Percentiles rank a stretch among this genome's conserved stretches.
These are phyloP conservation scores for Avena sativa DNA, from an alignment of 176 grass and related monocot species.

Conservation along the genomic window DNA sequence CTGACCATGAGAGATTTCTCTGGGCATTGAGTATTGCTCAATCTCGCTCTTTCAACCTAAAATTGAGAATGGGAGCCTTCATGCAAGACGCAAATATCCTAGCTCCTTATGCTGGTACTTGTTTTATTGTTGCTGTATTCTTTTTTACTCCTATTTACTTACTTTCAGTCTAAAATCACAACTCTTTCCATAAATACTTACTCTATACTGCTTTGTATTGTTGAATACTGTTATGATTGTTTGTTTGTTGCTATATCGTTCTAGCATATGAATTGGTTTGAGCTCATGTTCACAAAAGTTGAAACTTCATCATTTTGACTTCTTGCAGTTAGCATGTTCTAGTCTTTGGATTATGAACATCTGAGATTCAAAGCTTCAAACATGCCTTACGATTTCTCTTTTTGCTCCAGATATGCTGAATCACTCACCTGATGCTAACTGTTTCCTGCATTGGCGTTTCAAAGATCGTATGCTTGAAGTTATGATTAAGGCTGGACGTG, in stretches of 20 bases:
- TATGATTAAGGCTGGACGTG: slow-evolving; percentile 89
- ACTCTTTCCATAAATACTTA: not conserved
- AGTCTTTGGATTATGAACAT: not conserved
- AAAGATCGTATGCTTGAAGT: slow-evolving; percentile 98
- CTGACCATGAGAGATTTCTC: slow-evolving; percentile 89
- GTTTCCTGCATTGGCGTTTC: slow-evolving; percentile 96
- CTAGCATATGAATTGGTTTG: not conserved
- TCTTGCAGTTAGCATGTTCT: not conserved
- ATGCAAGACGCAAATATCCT: slow-evolving; percentile 85
- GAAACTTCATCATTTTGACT: slow-evolving; percentile 5
- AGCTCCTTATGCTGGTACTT: slow-evolving; percentile 91
- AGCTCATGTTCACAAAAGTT: not conserved
- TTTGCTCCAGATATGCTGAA: slow-evolving; percentile 93
- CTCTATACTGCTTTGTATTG: slow-evolving; percentile 9
- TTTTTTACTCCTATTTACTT: slow-evolving; percentile 22
- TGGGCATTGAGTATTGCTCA: slow-evolving; percentile 88
- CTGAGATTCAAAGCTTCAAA: not conserved
- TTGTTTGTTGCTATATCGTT: not conserved
- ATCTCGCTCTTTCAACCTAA: slow-evolving; percentile 73
- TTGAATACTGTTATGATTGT: not conserved
- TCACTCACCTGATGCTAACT: slow-evolving; percentile 93
- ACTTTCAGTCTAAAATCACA: slow-evolving; percentile 26
- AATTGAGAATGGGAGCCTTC: slow-evolving; percentile 88
- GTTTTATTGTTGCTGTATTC: not conserved
- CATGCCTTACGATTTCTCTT: slow-evolving; percentile 7